Evolutionary conservation across 2,329 filamentous ascomycete genomes (phyloP), one percentile per base, ranked within the genome.

Genomic region (Rhinocladiella mackenziei): DNA sequence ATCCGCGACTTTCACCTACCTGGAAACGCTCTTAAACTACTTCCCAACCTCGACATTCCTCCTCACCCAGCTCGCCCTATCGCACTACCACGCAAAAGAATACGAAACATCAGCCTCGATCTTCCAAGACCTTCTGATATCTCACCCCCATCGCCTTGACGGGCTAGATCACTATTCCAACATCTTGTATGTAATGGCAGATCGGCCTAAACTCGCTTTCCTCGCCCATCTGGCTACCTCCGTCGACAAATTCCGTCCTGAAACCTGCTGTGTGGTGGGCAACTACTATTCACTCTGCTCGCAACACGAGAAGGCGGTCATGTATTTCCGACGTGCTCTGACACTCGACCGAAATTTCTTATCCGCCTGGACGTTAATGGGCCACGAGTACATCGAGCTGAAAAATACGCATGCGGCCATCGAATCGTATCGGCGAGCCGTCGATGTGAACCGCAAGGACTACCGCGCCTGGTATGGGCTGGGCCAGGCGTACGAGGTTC

Each of bases 361-460:
- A 11, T 94, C 89, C 0, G 92, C 92, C 1, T 98, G 92, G 92
- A 98, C 92, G 0, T 74, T 98, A 1, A 97, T 98, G 91, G 92
- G 92, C 1, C 92, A 98, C 65, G 92, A 98, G 64, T 98, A 96
- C 58, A 89, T 97, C 41, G 92, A 98, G 65, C 81, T 98, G 67
- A 98, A 97, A 62, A 98, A 98, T 62, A 97, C 91, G 0, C 92
- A 98, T 60, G 91, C 92, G 0, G 92, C 92, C 6, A 97, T 98
- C 50, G 92, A 98, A 64, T 94, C 88, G 1, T 98, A 98, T 61
- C 81, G 92, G 1, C 83, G 92, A 30, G 92, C 92, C 1, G 91
- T 98, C 1, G 92, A 98, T 59, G 87, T 92, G 56, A 97, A 98
- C 60, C 81, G 91, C 23, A 87, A 92, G 57, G 92, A 98, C 64